Evolutionary conservation across 441 rosid species (phyloP), one percentile per base, ranked within the genome.

Genomic region (Euphorbia celastroides): DNA sequence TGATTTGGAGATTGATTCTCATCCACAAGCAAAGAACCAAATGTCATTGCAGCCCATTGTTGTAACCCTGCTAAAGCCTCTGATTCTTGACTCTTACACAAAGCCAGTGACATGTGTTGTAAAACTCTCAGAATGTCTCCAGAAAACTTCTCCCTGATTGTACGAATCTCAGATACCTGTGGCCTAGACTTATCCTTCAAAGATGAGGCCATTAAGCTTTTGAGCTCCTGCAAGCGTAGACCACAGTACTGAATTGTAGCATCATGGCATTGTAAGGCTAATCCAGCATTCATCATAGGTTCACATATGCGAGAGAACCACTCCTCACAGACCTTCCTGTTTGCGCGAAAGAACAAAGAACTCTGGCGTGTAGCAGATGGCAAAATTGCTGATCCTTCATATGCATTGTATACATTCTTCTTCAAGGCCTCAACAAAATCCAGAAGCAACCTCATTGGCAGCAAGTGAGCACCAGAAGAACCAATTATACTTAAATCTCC

Each of bases 301-400:
- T 92, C 97, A 65, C 96, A 88, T 69, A 94, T 92, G 65, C 97
- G 97, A 81, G 98, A 94, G 84, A 94, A 94, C 99, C 99, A 92
- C 79, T 92, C 99, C 82, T 85, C 98, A 59, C 99, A 94, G 46
- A 94, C 99, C 81, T 94, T 94, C 77, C 81, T 86, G 79, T 94
- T 94, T 69, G 99, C 92, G 60, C 98, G 88, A 71, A 94, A 94
- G 79, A 86, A 94, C 73, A 92, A 71, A 66, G 85, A 84, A 83
- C 97, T 94, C 72, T 86, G 97, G 57, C 86, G 90, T 71, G 81
- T 78, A 70, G 81, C 83, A 46, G 90, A 79, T 58, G 88, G 90
- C 76, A 92, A 83, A 77, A 89, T 86, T 14, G 92, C 90, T 74
- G 99, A 86, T 65, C 98, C 99, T 75, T 88, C 97, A 67, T 92